These are phyloP conservation scores for Helicocarpus griseus DNA, from an alignment of 2,329 filamentous ascomycete species.

Conservation along the genomic window DNA sequence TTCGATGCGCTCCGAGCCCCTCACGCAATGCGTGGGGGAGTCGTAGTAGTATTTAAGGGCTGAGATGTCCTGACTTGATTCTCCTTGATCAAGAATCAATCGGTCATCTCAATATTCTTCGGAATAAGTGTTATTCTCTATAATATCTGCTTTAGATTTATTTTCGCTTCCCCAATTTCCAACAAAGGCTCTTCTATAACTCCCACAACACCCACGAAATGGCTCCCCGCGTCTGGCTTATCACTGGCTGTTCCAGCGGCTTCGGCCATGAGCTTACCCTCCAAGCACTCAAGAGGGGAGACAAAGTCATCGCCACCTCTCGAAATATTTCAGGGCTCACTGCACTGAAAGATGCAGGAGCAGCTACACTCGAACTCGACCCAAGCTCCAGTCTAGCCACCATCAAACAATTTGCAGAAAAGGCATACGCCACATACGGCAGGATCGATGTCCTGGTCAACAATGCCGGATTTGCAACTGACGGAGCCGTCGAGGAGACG, in stretches of 20 bases:
- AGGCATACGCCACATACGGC: slow-evolving; percentile 15
- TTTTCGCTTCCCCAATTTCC: background rate
- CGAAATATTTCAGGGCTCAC: slow-evolving; percentile 20
- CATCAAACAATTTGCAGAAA: slow-evolving; percentile 13
- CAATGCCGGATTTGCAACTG: slow-evolving; percentile 23
- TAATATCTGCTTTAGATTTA: background rate
- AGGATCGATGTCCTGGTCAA: slow-evolving; percentile 27
- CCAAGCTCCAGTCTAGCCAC: slow-evolving; percentile 15
- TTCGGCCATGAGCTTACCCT: slow-evolving; percentile 22
- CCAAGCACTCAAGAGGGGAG: slow-evolving; percentile 20
- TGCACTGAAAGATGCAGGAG: slow-evolving; percentile 18
- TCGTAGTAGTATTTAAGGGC: background rate
- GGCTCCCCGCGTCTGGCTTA: slow-evolving; percentile 23
- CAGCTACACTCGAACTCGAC: slow-evolving; percentile 18
- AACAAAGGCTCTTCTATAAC: background rate
- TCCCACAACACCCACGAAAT: slow-evolving; percentile 7
- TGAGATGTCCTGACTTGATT: background rate
- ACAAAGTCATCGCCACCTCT: slow-evolving; percentile 28
- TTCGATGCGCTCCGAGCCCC: too few species aligned
- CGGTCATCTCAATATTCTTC: background rate
- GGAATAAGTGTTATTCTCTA: background rate
- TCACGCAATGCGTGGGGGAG: too few species aligned
- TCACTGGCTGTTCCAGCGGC: slow-evolving; percentile 27
- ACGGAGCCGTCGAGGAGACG: slow-evolving; percentile 22
- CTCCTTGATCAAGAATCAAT: background rate